Evolutionary conservation across 345 rosid genomes (phyloP).

Genomic region (Noccaea caerulescens): DNA sequence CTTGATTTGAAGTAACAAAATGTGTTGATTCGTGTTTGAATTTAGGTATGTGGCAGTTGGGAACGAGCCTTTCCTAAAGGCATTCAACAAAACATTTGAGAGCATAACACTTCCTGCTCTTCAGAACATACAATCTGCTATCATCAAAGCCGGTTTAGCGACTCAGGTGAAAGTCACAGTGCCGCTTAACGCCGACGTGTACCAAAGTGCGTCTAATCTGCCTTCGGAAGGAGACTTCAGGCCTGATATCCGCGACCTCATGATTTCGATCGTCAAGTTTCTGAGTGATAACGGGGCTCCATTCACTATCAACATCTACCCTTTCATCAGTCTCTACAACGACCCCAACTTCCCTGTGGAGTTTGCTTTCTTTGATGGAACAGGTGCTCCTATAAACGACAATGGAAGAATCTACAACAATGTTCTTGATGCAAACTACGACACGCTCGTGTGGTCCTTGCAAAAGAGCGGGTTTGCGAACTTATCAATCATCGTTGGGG

Average conservation of each 20-base stretch:
- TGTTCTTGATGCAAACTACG: conserved; percentile 70
- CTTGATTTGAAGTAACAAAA: conserved; percentile 20
- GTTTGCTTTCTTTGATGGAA: conserved; percentile 66
- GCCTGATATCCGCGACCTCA: conserved; percentile 54
- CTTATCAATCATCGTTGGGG: conserved; percentile 61
- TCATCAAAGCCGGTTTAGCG: conserved; percentile 65
- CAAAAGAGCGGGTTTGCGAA: conserved; percentile 65
- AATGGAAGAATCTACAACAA: conserved; percentile 57
- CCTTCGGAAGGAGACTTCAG: conserved; percentile 69
- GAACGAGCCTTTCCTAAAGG: conserved; percentile 65
- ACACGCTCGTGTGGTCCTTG: conserved; percentile 64
- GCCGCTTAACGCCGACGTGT: conserved; percentile 74
- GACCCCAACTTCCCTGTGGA: conserved; percentile 67
- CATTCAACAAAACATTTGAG: conserved; percentile 57
- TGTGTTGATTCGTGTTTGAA: not conserved
- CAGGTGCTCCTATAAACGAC: conserved; percentile 52
- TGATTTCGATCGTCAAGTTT: conserved; percentile 60
- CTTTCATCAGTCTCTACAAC: conserved; percentile 66
- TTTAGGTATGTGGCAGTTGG: conserved; percentile 70
- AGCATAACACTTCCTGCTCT: conserved; percentile 64
- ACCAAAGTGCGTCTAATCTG: conserved; percentile 45
- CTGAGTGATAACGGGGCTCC: conserved; percentile 60
- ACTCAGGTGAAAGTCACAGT: conserved; percentile 61
- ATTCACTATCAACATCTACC: conserved; percentile 65
- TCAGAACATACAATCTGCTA: conserved; percentile 65